These are phyloP conservation scores for Rhododendron vialii DNA, from an alignment of 148 eudicot species.

Conservation along the genomic window DNA sequence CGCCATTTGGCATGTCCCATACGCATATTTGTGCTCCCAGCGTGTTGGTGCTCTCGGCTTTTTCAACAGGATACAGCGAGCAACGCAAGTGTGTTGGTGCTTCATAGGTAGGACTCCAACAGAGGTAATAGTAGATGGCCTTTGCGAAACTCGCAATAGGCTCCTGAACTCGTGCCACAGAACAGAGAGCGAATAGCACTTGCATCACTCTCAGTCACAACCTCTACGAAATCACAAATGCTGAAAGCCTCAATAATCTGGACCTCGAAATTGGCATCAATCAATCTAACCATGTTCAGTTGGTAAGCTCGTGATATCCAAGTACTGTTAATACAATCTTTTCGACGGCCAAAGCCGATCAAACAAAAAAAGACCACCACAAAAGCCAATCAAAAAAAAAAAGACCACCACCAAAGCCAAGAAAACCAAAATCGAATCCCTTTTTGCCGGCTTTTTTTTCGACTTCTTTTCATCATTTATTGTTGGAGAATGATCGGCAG, in stretches of 20 bases:
- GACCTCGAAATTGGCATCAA: neutral
- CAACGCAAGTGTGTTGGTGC: neutral
- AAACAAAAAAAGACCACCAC: too few relatives aligned
- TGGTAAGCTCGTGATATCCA: neutral
- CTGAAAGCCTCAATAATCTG: neutral
- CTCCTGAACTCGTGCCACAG: neutral
- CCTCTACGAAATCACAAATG: neutral
- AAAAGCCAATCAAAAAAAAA: too few relatives aligned
- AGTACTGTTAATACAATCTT: neutral
- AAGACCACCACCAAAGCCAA: conserved; percentile 46
- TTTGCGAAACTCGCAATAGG: neutral
- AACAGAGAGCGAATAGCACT: neutral
- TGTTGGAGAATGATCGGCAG: conserved; percentile 14
- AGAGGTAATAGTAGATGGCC: neutral
- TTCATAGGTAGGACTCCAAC: neutral
- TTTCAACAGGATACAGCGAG: neutral
- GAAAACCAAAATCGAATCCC: conserved; percentile 34
- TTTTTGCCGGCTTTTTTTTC: conserved; percentile 12
- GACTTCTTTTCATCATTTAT: neutral
- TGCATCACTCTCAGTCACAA: neutral
- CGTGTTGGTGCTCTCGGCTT: neutral
- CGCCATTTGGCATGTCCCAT: neutral
- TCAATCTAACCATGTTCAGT: neutral
- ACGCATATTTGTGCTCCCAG: neutral
- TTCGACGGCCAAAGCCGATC: too few relatives aligned